phyloP scores from a whole-genome alignment of 177 flowering plant genomes.

The Telopea speciosissima region DNA sequence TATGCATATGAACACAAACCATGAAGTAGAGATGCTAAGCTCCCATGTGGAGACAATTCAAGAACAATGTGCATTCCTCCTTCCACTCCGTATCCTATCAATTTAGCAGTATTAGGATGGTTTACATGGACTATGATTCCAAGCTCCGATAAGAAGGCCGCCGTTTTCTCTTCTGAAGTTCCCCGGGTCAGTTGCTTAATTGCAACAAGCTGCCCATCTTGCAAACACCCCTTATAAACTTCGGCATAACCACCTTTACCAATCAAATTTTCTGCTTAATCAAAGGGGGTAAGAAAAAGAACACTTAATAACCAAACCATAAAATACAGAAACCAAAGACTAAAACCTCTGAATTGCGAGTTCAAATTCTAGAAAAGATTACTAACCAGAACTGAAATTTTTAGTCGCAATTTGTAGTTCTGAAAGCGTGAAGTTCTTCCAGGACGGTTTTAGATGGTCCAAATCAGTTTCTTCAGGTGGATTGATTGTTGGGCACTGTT shows the following conservation, averaged over 20 bases:
- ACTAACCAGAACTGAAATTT: constrained; percentile 59
- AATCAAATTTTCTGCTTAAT: constrained; percentile 53
- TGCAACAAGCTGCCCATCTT: constrained; percentile 66
- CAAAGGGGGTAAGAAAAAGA: not conserved
- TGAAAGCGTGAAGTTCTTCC: constrained; percentile 65
- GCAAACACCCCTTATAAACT: constrained; percentile 74
- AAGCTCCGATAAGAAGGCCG: constrained; percentile 81
- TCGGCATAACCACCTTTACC: constrained; percentile 96
- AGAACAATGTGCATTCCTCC: constrained; percentile 97
- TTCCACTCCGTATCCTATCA: constrained; percentile 92
- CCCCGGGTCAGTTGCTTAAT: constrained; percentile 68
- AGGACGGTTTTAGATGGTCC: constrained; percentile 51
- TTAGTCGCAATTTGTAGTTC: constrained; percentile 68
- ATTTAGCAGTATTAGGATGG: constrained; percentile 81
- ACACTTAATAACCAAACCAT: not conserved
- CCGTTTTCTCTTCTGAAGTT: constrained; percentile 59
- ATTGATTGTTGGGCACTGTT: constrained; percentile 10
- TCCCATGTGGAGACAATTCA: constrained; percentile 81
- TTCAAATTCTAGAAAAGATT: constrained; percentile 9
- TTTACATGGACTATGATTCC: constrained; percentile 87
- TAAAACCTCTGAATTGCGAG: not conserved
- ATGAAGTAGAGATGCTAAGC: constrained; percentile 67
- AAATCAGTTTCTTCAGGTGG: constrained; percentile 35
- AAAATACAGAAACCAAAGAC: not conserved
- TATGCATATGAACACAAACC: constrained; percentile 40